phyloP scores from a whole-genome alignment of 176 grass and related monocot species.

The Melocanna baccifera region DNA sequence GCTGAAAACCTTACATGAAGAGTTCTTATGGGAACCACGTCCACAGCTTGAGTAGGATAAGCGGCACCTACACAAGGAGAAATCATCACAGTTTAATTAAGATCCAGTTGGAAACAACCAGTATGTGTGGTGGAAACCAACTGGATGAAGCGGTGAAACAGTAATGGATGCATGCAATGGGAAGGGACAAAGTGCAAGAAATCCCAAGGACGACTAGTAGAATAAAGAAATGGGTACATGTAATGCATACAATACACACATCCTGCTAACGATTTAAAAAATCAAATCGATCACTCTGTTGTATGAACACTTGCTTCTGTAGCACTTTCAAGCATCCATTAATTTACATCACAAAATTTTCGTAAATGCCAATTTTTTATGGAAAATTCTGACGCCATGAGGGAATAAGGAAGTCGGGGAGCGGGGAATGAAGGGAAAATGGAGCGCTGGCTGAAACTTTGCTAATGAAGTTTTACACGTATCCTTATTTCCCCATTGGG shows the following conservation, averaged over 20 bases:
- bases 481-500: background rate
- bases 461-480: background rate
- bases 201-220: background rate
- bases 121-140: background rate
- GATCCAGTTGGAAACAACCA: background rate
- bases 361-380: background rate
- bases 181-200: background rate
- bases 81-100: constrained; percentile 20
- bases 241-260: background rate
- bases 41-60: constrained; percentile 49
- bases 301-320: background rate
- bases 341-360: background rate
- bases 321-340: background rate
- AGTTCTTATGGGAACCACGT: constrained; percentile 42
- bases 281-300: background rate
- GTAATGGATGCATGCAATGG: background rate
- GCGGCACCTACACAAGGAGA: constrained; percentile 46
- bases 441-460: background rate
- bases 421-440: background rate
- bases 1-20: constrained; percentile 44
- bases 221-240: background rate
- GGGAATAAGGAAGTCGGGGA: background rate
- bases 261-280: background rate
- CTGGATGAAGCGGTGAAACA: background rate
- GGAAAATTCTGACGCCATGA: background rate